These are phyloP conservation scores for Arxiozyma slooffiae DNA, from an alignment of 1,139 yeast genomes.

Conservation along the genomic window DNA sequence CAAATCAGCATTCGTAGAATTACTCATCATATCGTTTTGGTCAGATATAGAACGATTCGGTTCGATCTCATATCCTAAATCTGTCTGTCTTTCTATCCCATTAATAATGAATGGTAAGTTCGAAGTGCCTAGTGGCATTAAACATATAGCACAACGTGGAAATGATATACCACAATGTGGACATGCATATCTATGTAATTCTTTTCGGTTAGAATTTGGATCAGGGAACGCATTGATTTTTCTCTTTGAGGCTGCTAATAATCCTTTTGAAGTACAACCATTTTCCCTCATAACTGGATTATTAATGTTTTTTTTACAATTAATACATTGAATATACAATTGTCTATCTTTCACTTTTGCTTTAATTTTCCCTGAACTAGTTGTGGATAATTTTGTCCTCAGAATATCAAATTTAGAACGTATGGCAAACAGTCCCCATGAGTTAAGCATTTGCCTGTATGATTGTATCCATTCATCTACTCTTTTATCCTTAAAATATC, in stretches of 20 bases:
- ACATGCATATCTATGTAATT: conserved; percentile 40
- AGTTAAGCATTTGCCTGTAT: conserved; percentile 65
- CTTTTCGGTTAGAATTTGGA: not conserved
- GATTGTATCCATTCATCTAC: conserved; percentile 71
- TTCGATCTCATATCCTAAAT: not conserved
- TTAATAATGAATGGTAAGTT: conserved; percentile 29
- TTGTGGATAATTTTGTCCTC: conserved; percentile 54
- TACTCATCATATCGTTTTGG: not conserved
- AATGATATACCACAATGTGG: conserved; percentile 84
- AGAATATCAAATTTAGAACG: conserved; percentile 82
- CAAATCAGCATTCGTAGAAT: not conserved
- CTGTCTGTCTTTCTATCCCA: conserved; percentile 18
- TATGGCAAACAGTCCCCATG: conserved; percentile 71
- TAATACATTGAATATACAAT: conserved; percentile 66
- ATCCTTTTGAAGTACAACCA: not conserved
- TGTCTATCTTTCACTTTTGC: conserved; percentile 57
- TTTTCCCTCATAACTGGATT: conserved; percentile 17
- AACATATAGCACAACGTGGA: conserved; percentile 85
- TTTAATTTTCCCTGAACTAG: conserved; percentile 40
- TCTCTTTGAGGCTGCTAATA: conserved; percentile 2
- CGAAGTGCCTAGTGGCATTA: conserved; percentile 71
- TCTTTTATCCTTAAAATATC: conserved; percentile 62
- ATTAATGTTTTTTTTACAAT: conserved; percentile 67
- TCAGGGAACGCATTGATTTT: conserved; percentile 1
- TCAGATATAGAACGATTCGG: conserved; percentile 35